Base-by-base conservation (phyloP, 495 filamentous ascomycete genomes). In the Podospora comata region DNA sequence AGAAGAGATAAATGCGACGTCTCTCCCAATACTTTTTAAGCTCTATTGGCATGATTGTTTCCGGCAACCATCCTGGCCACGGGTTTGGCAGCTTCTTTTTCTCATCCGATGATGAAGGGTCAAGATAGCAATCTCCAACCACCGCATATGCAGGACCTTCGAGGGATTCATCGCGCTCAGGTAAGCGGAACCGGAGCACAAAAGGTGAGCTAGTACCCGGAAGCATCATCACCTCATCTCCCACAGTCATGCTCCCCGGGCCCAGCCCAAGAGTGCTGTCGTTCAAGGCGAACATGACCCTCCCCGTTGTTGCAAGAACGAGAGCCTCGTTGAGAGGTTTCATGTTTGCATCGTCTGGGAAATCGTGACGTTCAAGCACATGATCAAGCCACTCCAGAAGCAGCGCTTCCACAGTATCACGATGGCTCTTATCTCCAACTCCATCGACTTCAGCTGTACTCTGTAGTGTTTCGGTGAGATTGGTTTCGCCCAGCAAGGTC, bases 221-320 rank as follows among this genome's bases (percentile, higher is more conserved):
- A 32, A 32, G 30, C 30, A 32, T 32, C 55, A 66, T 59, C 55
- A 66, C 55, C 20, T 39, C 16, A 26, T 66, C 65, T 13, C n/a
- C 54, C 26, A 39, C 27, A 23, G 26, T 27, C 65, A 60, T 66
- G 55, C 65, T 66, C 6, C 54, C 65, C 3, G 65, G 65, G 11
- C 65, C 65, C 18, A 66, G 32, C 15, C 65, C 65, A 27, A 60
- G 44, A 9, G 15, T 57, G n/a, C 56, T 18, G 27, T 66, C 65
- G 3, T 4, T 2, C 15, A 55, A 16, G 5, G 16, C 11, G 19
- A 66, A 66, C 54, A 60, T 34, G 18, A 44, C 56, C 26, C 65
- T 53, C 3, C 65, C 65, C 55, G 34, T 53, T 18, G 65, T 66
- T 4, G 56, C 56, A 0, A 58, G 6, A 58, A 58, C 11, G 6